phyloP scores from a whole-genome alignment of 1,284 basidiomycete genomes.

The Apiotrichum laibachii region DNA sequence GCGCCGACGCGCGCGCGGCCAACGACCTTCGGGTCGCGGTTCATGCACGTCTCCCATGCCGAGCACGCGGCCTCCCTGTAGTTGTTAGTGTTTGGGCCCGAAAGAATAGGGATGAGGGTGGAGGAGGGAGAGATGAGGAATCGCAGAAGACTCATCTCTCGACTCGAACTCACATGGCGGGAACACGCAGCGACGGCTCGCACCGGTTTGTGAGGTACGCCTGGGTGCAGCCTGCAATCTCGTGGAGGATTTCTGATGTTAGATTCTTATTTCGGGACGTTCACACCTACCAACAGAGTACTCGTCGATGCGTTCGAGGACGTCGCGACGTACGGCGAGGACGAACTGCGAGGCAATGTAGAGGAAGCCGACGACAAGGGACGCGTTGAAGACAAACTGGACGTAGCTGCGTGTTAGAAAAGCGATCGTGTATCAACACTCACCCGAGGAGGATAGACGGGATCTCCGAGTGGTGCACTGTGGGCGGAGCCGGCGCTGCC shows the following conservation, averaged over 20 bases:
- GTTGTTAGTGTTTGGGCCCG: neutral
- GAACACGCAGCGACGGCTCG: conserved; percentile 62
- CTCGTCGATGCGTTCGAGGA: conserved; percentile 80
- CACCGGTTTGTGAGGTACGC: conserved; percentile 82
- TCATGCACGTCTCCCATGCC: conserved; percentile 94
- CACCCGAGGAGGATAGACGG: conserved; percentile 70
- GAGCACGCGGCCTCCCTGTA: conserved; percentile 66
- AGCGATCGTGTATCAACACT: conserved; percentile 28
- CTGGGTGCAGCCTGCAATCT: conserved; percentile 77
- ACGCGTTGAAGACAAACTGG: conserved; percentile 92
- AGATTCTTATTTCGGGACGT: neutral
- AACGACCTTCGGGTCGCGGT: conserved; percentile 82
- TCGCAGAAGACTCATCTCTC: neutral
- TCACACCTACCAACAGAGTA: conserved; percentile 72
- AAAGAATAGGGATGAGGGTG: neutral
- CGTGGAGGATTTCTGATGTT: conserved; percentile 75
- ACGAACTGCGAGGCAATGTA: conserved; percentile 83
- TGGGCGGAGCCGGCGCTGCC: conserved; percentile 32
- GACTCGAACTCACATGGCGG: conserved; percentile 62
- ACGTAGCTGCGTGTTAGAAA: conserved; percentile 63
- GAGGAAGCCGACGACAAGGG: conserved; percentile 76
- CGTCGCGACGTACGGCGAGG: conserved; percentile 83
- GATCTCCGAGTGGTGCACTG: conserved; percentile 49
- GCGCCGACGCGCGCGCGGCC: conserved; percentile 86
- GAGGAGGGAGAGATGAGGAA: neutral